Conservation (phyloP, 805 yeast genomes). For the Ogataea degrootiae region DNA sequence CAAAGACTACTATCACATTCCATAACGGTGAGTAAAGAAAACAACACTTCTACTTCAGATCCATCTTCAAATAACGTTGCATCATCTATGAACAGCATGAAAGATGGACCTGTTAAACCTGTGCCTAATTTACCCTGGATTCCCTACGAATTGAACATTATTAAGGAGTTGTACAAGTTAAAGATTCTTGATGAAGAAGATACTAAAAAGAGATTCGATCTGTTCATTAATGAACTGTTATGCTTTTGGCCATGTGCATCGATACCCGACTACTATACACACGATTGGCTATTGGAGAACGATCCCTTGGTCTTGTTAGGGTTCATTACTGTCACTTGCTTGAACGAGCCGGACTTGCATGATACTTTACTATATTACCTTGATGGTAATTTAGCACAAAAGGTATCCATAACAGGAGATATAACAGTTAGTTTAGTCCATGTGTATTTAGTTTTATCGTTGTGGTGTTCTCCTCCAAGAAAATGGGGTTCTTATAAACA, state of each 20-base stretch:
- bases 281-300: conserved; percentile 36
- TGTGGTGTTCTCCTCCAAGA: conserved; percentile 52
- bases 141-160: conserved; percentile 32
- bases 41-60: conserved; percentile 2
- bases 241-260: conserved; percentile 47
- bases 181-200: conserved; percentile 32
- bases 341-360: conserved; percentile 41
- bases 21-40: conserved; percentile 12
- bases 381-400: conserved; percentile 40
- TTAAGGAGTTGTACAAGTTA: conserved; percentile 35
- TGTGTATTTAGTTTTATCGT: conserved; percentile 39
- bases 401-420: conserved; percentile 40
- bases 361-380: conserved; percentile 39
- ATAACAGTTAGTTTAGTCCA: conserved; percentile 39
- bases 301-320: conserved; percentile 41
- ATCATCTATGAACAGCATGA: conserved; percentile 32
- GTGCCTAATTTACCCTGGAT: conserved; percentile 33
- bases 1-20: conserved; percentile 29
- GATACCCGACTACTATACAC: conserved; percentile 34
- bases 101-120: conserved; percentile 30
- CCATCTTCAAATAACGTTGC: conserved; percentile 14
- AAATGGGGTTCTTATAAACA: conserved; percentile 49
- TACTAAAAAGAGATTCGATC: conserved; percentile 30
- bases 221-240: conserved; percentile 35
- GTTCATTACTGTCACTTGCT: conserved; percentile 42